phyloP scores from a whole-genome alignment of 1,284 basidiomycete species.

The Pterulicium gracile region DNA sequence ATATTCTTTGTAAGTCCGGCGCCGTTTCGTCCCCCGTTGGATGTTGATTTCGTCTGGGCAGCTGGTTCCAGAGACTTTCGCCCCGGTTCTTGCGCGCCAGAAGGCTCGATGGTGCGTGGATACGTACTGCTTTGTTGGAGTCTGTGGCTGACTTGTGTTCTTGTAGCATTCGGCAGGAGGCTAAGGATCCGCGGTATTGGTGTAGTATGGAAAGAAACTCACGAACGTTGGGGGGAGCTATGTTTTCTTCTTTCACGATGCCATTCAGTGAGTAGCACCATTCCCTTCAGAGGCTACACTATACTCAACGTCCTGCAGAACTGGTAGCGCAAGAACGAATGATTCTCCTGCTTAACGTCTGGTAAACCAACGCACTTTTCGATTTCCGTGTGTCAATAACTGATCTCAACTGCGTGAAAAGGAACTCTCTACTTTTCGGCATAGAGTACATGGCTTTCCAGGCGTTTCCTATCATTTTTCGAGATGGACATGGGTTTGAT shows the following conservation, averaged over 20 bases:
- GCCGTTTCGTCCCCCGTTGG: too few species aligned
- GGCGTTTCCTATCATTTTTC: slow-evolving; percentile 64
- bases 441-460: slow-evolving; percentile 71
- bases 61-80: neutral
- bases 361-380: slow-evolving; percentile 17
- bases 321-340: neutral
- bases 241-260: neutral
- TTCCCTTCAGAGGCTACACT: too few species aligned
- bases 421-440: slow-evolving; percentile 55
- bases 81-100: neutral
- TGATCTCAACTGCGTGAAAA: slow-evolving; percentile 7
- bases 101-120: neutral
- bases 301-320: too few species aligned
- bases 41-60: too few species aligned
- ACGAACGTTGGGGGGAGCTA: neutral
- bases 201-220: neutral
- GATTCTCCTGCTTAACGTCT: slow-evolving; percentile 43
- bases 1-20: neutral
- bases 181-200: neutral
- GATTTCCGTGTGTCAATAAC: neutral
- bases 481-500: slow-evolving; percentile 48
- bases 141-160: neutral
- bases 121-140: neutral
- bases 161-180: neutral
- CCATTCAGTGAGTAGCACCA: neutral